phyloP scores from a whole-genome alignment of 305 asterid species.

The Fraxinus greggii region DNA sequence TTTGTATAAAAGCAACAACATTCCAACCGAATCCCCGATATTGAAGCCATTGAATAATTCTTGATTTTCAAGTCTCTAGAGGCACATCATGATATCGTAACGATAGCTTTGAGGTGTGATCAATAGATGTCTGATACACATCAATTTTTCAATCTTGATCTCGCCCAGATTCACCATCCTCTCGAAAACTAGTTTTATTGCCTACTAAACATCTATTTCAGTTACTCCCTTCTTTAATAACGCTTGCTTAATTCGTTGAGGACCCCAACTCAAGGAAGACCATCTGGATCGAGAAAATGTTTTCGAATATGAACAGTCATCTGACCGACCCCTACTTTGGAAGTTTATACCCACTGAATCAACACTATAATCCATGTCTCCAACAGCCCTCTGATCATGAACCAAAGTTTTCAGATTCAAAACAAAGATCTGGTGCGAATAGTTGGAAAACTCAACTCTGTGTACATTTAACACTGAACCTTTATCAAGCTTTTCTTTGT shows the following conservation, averaged over 20 bases:
- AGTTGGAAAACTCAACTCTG: constrained; percentile 21
- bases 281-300: constrained; percentile 77
- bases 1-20: constrained; percentile 41
- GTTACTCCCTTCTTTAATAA: constrained; percentile 64
- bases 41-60: constrained; percentile 81
- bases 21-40: constrained; percentile 83
- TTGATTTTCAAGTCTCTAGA: constrained; percentile 63
- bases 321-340: constrained; percentile 69
- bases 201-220: constrained; percentile 54
- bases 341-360: constrained; percentile 62
- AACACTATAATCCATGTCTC: constrained; percentile 54
- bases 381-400: constrained; percentile 18
- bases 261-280: constrained; percentile 96
- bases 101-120: constrained; percentile 86
- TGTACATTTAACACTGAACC: constrained; percentile 23
- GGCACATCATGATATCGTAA: constrained; percentile 47
- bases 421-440: constrained; percentile 11
- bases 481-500: constrained; percentile 12
- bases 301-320: constrained; percentile 82
- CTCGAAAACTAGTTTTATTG: constrained; percentile 57
- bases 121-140: constrained; percentile 65
- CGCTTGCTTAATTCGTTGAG: constrained; percentile 70
- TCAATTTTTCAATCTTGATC: constrained; percentile 44
- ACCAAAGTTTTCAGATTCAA: constrained; percentile 23
- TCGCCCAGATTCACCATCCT: constrained; percentile 34